phyloP scores from a whole-genome alignment of 2,329 filamentous ascomycete species.

The Colletotrichum shisoi region DNA sequence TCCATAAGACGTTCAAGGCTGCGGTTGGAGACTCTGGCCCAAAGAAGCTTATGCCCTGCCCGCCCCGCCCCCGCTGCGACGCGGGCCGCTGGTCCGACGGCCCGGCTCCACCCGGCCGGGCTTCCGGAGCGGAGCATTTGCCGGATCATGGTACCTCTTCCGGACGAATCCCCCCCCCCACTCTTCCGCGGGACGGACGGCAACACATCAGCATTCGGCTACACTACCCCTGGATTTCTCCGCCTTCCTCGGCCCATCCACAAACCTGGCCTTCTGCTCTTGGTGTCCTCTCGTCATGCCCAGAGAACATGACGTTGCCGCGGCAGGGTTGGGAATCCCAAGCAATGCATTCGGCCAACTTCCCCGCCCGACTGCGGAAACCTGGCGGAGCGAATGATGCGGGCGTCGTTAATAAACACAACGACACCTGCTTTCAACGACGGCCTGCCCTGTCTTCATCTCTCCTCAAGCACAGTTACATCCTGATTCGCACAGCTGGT shows the following conservation, averaged over 20 bases:
- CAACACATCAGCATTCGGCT: background rate
- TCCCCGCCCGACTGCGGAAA: slow-evolving; percentile 2
- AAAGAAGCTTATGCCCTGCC: slow-evolving; percentile 9
- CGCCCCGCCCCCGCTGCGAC: background rate
- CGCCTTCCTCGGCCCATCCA: too few species aligned
- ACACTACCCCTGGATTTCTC: background rate
- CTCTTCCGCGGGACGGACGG: background rate
- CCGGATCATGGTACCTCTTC: slow-evolving; percentile 14
- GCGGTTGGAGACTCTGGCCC: slow-evolving; percentile 50
- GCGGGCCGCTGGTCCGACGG: slow-evolving; percentile 12
- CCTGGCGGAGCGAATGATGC: slow-evolving; percentile 5
- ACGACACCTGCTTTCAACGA: background rate
- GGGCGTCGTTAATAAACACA: slow-evolving; percentile 7
- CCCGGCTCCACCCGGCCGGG: slow-evolving; percentile 11
- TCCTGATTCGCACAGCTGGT: background rate
- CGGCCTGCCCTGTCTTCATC: background rate
- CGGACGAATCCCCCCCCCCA: slow-evolving; percentile 5
- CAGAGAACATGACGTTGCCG: background rate
- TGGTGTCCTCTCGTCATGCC: background rate
- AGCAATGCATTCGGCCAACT: background rate
- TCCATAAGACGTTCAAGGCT: slow-evolving; percentile 47
- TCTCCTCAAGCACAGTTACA: background rate
- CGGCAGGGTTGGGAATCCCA: background rate
- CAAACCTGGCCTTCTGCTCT: background rate
- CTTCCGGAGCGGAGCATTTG: slow-evolving; percentile 14